Percentiles rank a stretch among this genome's conserved stretches.
These are phyloP conservation scores for Diaporthe batatas DNA, from an alignment of 2,329 filamentous ascomycete genomes.

Conservation along the genomic window DNA sequence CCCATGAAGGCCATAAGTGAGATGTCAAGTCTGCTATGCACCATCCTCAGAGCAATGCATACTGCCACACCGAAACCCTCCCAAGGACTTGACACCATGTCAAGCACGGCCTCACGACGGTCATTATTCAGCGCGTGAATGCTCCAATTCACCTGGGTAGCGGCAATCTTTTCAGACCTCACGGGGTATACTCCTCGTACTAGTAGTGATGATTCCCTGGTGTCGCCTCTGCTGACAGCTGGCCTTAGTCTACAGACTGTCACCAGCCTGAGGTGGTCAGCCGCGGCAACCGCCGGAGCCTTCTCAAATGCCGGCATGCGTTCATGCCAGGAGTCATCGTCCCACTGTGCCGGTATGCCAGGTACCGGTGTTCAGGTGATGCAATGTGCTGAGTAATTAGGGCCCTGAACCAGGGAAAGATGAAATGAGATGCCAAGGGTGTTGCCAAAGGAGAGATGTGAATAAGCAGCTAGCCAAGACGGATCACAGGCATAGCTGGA, in stretches of 20 bases:
- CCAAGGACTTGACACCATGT: no score
- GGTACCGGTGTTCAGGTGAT: conserved; percentile 4
- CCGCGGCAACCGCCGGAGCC: not conserved
- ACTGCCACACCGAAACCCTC: no score
- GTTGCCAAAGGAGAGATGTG: not conserved
- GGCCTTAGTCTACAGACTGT: not conserved
- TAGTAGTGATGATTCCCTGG: not conserved
- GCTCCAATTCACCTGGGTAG: no score
- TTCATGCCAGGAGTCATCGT: not conserved
- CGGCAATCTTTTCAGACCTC: not conserved
- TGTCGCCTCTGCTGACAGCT: not conserved
- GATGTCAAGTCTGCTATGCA: no score
- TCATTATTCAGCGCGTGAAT: no score
- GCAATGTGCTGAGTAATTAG: conserved; percentile 20
- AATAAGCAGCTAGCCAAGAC: conserved; percentile 12
- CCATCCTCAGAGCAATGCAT: no score
- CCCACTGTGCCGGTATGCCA: not conserved
- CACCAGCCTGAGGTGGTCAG: not conserved
- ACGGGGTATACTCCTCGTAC: not conserved
- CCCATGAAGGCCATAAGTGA: no score
- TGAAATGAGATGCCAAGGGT: conserved; percentile 15
- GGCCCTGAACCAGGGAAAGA: not conserved
- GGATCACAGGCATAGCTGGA: not conserved
- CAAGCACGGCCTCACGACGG: no score
- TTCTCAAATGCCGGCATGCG: conserved; percentile 5